Conservation (phyloP, 2,329 filamentous ascomycete genomes). For the Lizonia empirigonia region DNA sequence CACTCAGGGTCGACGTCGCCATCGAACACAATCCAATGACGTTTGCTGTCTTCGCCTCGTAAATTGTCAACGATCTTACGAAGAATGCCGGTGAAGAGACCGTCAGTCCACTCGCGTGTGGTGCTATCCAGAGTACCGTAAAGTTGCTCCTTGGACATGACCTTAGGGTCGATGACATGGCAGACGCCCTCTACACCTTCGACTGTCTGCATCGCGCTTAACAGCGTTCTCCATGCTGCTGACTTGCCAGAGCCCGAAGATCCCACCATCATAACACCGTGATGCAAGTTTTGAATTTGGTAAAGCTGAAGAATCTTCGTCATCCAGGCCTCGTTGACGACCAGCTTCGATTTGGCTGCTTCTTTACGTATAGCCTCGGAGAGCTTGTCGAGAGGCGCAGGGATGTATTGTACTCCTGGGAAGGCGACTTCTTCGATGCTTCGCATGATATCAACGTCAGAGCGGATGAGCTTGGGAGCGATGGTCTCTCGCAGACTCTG, state of each 20-base stretch:
- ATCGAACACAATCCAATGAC: slow-evolving; percentile 99
- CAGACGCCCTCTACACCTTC: slow-evolving; percentile 92
- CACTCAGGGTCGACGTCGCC: slow-evolving; percentile 99
- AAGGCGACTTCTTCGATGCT: slow-evolving; percentile 84
- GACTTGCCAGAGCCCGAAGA: slow-evolving; percentile 98
- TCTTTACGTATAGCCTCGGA: slow-evolving; percentile 81
- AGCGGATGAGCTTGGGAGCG: slow-evolving; percentile 92
- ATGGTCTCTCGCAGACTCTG: slow-evolving; percentile 99
- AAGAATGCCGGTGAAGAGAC: slow-evolving; percentile 95
- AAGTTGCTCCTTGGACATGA: slow-evolving; percentile 98
- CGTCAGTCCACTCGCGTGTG: slow-evolving; percentile 98
- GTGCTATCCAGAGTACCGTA: slow-evolving; percentile 97
- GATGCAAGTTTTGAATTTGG: slow-evolving; percentile 96
- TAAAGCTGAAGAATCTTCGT: slow-evolving; percentile 96
- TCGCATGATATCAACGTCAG: slow-evolving; percentile 87
- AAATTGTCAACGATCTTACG: slow-evolving; percentile 99
- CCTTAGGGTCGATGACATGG: slow-evolving; percentile 98
- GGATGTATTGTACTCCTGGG: slow-evolving; percentile 90
- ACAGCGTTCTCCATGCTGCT: slow-evolving; percentile 87
- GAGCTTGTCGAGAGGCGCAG: slow-evolving; percentile 80
- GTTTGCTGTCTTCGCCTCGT: slow-evolving; percentile 92
- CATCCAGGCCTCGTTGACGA: slow-evolving; percentile 95
- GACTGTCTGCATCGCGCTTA: slow-evolving; percentile 88
- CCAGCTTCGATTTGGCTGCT: slow-evolving; percentile 82
- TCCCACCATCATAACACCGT: slow-evolving; percentile 99